These are phyloP conservation scores for Agrocybe chaxingu DNA, from an alignment of 768 basidiomycete species.

Conservation along the genomic window DNA sequence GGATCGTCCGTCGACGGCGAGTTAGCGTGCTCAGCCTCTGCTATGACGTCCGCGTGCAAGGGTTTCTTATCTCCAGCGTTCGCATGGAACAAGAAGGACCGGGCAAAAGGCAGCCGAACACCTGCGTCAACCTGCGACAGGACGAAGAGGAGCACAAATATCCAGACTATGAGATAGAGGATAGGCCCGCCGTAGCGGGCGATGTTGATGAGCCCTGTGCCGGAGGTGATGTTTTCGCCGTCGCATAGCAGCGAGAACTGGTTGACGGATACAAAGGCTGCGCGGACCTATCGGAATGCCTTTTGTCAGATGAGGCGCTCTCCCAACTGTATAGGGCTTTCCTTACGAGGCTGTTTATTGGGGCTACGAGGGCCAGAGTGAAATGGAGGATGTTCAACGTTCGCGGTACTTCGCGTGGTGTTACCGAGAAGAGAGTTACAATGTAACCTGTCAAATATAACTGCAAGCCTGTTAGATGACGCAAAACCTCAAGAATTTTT, in stretches of 20 bases:
- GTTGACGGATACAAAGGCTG: slow-evolving; percentile 72
- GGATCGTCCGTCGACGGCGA: slow-evolving; percentile 45
- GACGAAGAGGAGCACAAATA: slow-evolving; percentile 54
- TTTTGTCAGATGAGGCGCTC: neutral
- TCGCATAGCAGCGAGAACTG: slow-evolving; percentile 72
- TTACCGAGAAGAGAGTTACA: slow-evolving; percentile 11
- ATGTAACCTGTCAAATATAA: slow-evolving; percentile 17
- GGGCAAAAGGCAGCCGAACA: slow-evolving; percentile 36
- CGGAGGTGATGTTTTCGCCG: slow-evolving; percentile 44
- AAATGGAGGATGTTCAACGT: slow-evolving; percentile 17
- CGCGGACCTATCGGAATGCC: slow-evolving; percentile 47
- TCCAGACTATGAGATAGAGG: slow-evolving; percentile 62
- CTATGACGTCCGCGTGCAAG: slow-evolving; percentile 2
- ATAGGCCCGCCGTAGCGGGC: slow-evolving; percentile 72
- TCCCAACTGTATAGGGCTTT: neutral
- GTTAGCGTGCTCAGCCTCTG: slow-evolving; percentile 38
- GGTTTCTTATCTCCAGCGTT: neutral
- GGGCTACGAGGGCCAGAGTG: slow-evolving; percentile 15
- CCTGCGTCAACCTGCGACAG: slow-evolving; percentile 75
- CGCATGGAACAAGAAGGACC: too few relatives aligned
- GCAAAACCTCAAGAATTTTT: neutral
- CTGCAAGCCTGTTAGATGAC: slow-evolving; percentile 38
- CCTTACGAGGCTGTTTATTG: slow-evolving; percentile 19
- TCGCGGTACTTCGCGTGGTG: slow-evolving; percentile 6
- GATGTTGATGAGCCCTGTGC: slow-evolving; percentile 48